A percentile compares a stretch with the other conserved stretches of the same genome.
Evolutionary conservation across 305 asterid genomes (phyloP).

Genomic region (Rubia peregrina): DNA sequence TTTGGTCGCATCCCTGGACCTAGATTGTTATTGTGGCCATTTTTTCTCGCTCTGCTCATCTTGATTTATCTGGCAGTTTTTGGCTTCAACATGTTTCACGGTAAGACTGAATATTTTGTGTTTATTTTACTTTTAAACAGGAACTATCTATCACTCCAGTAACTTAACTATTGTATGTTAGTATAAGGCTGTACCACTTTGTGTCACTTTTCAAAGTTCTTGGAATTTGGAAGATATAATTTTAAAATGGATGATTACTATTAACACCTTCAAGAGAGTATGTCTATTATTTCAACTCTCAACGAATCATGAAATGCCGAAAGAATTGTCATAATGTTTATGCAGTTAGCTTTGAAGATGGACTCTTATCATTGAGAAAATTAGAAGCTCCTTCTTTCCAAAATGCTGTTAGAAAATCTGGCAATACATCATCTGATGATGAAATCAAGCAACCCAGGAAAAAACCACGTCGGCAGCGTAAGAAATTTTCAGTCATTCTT

Average conservation of each 20-base stretch:
- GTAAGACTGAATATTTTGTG: constrained; percentile 32
- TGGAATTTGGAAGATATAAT: background rate
- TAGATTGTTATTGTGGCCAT: constrained; percentile 44
- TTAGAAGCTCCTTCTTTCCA: constrained; percentile 1
- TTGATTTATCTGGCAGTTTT: constrained; percentile 49
- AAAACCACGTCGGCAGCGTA: constrained; percentile 59
- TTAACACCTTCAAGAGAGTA: background rate
- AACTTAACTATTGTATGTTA: background rate
- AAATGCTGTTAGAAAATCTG: constrained; percentile 15
- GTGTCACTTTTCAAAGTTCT: background rate
- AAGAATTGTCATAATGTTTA: background rate
- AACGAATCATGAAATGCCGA: background rate
- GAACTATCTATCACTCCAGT: background rate
- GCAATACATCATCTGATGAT: constrained; percentile 23
- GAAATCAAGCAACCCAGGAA: constrained; percentile 31
- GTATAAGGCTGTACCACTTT: background rate
- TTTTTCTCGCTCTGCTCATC: constrained; percentile 49
- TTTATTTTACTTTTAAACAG: background rate
- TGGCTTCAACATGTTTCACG: constrained; percentile 59
- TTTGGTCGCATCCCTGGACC: constrained; percentile 42
- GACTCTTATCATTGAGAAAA: constrained; percentile 26
- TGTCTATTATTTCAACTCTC: background rate
- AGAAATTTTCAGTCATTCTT: constrained; percentile 22
- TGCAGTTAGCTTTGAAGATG: constrained; percentile 35
- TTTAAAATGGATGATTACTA: background rate